Evolutionary conservation across 2,329 filamentous ascomycete species (phyloP).

Genomic region (Chalara sp.): DNA sequence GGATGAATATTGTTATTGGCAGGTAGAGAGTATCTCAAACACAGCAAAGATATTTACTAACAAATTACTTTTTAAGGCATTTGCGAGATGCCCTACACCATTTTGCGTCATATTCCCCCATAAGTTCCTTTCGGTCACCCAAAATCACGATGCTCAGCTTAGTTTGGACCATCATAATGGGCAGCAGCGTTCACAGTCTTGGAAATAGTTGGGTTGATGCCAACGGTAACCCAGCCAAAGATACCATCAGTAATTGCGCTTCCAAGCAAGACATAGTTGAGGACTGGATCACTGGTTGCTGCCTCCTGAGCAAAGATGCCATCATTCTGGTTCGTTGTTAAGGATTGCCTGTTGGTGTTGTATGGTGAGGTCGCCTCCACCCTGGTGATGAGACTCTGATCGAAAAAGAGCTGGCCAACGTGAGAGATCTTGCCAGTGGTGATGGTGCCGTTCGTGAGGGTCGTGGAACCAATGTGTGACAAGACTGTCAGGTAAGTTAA

Average conservation of each 20-base stretch:
- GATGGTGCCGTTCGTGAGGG: conserved; percentile 33
- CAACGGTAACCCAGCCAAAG: conserved; percentile 48
- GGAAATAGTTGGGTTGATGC: conserved; percentile 4
- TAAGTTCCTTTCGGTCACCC: too few relatives aligned
- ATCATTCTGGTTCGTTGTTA: background rate
- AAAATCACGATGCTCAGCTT: too few relatives aligned
- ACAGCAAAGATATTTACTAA: too few relatives aligned
- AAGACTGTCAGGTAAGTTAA: conserved; percentile 17
- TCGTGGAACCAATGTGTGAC: conserved; percentile 26
- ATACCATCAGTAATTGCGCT: conserved; percentile 43
- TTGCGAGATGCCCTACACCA: too few relatives aligned
- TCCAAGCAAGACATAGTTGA: conserved; percentile 52
- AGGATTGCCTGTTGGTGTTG: conserved; percentile 31
- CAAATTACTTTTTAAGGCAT: too few relatives aligned
- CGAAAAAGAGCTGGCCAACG: conserved; percentile 53
- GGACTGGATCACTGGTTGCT: conserved; percentile 39
- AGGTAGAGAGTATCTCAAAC: too few relatives aligned
- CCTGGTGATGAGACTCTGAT: conserved; percentile 42
- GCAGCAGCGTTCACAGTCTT: too few relatives aligned
- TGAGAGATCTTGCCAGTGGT: conserved; percentile 42
- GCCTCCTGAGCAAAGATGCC: conserved; percentile 38
- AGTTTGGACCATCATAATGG: too few relatives aligned
- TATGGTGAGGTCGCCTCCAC: conserved; percentile 41
- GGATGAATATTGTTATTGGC: too few relatives aligned
- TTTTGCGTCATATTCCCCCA: too few relatives aligned